Base-by-base conservation (phyloP, 2,329 filamentous ascomycete species). In the Xylaria sp. region DNA sequence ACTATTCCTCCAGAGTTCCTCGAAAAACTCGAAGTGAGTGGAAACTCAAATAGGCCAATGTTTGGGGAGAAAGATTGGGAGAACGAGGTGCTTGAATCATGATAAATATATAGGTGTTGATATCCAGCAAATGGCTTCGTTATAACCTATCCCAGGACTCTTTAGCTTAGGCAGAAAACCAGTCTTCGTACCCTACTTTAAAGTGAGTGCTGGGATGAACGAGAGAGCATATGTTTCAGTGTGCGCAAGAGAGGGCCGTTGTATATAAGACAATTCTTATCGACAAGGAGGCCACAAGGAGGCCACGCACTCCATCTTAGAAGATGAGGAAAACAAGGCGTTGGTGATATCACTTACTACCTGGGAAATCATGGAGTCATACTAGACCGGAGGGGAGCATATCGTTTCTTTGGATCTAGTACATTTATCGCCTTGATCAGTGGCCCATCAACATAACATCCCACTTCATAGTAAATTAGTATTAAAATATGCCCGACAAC, bases 1-100 rank as follows among this genome's bases (percentile, higher is more conserved):
- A 97, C 93, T 0, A 93, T 99, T 62, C 95, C 96, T 21, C 91
- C 94, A 0, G 96, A 99, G 81, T 97, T 98, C 77, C 83, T 99
- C 69, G 90, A 91, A 69, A 97, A 94, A 82, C 85, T 99, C 57
- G 95, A 98, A 79, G 81, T 84, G 59, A 84, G 81, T 69, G 85
- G 84, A 6, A 82, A 80, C 68, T 81, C 83, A 32, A 85, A 81
- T 73, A 82, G 83, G 48, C 87, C 87, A 23, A 87, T 89, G 81
- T 90, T 87, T 80, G 84, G 82, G 50, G 88, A 90, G 75, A 84
- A 88, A 78, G 88, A 91, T 76, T 91, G 88, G 88, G 88, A 90
- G 78, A 88, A 90, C 74, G 89, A 91, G 76, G 88, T 60, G n/a
- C 63, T 71, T 32, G 69, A 90, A 76, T 84, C 87, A 60, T 75